These are phyloP conservation scores for Aschersonia sp. DNA, from an alignment of 2,329 filamentous ascomycete genomes.

Conservation along the genomic window DNA sequence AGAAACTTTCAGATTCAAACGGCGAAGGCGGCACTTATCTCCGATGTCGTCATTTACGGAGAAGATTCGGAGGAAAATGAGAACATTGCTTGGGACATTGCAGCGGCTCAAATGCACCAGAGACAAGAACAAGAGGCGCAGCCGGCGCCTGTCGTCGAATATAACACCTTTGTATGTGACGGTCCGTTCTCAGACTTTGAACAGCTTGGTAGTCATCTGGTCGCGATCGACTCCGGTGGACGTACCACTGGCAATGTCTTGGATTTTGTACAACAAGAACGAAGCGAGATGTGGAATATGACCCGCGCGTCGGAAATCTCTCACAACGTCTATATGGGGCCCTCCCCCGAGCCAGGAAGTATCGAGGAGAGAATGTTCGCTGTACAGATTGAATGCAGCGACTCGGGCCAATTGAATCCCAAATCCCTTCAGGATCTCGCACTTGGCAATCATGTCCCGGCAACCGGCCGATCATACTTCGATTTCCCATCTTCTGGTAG, in stretches of 20 bases:
- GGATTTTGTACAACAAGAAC: constrained; percentile 82
- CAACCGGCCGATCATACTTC: constrained; percentile 14
- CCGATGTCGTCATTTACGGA: constrained; percentile 87
- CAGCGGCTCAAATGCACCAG: constrained; percentile 65
- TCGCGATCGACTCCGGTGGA: constrained; percentile 61
- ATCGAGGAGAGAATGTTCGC: constrained; percentile 55
- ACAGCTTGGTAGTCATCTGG: constrained; percentile 48
- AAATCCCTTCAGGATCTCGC: constrained; percentile 49
- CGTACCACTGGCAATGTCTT: constrained; percentile 61
- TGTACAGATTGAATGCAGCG: constrained; percentile 76
- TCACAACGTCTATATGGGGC: constrained; percentile 79
- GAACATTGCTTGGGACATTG: constrained; percentile 53
- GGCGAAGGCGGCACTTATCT: constrained; percentile 73
- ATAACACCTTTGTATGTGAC: constrained; percentile 70
- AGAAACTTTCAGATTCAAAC: constrained; percentile 95
- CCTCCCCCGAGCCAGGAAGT: constrained; percentile 57
- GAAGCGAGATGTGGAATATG: constrained; percentile 88
- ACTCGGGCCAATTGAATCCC: constrained; percentile 64
- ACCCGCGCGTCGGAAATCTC: constrained; percentile 79
- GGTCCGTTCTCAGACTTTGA: constrained; percentile 60
- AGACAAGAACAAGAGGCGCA: constrained; percentile 45
- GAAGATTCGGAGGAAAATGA: constrained; percentile 48
- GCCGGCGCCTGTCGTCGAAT: constrained; percentile 42
- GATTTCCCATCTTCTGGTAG: constrained; percentile 94
- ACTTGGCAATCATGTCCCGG: constrained; percentile 33